Conservation (phyloP, 805 yeast genomes). For the Huiozyma naganishii region DNA sequence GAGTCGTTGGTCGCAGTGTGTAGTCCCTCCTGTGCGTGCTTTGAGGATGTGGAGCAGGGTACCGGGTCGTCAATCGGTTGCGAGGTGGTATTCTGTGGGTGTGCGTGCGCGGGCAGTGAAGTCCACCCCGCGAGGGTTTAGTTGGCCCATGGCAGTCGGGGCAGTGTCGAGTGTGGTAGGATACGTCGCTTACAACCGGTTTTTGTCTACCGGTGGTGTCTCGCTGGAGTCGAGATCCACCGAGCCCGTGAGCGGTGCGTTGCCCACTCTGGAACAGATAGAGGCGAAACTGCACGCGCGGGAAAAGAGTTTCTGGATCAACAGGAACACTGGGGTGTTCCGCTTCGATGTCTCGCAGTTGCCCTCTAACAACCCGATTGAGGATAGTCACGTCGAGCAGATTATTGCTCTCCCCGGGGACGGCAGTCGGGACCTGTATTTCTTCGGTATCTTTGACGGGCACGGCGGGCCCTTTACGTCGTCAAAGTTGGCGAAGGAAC, state of each 20-base stretch:
- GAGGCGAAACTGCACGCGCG: constrained; percentile 52
- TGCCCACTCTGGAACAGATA: constrained; percentile 61
- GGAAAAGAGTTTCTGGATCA: constrained; percentile 73
- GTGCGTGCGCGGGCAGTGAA: too few relatives aligned
- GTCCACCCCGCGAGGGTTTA: too few relatives aligned
- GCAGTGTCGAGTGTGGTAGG: too few relatives aligned
- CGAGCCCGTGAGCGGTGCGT: constrained; percentile 27
- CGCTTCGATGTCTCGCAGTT: constrained; percentile 86
- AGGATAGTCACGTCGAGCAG: constrained; percentile 84
- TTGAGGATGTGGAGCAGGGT: too few relatives aligned
- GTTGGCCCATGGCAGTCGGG: too few relatives aligned
- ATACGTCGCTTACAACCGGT: too few relatives aligned
- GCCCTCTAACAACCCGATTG: constrained; percentile 87
- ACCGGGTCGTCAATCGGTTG: too few relatives aligned
- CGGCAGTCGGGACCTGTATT: constrained; percentile 46
- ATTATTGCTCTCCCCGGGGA: constrained; percentile 55
- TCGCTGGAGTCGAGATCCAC: too few relatives aligned
- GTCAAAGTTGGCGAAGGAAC: constrained; percentile 67
- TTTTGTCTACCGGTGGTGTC: too few relatives aligned
- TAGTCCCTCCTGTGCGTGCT: too few relatives aligned
- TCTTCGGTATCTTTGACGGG: constrained; percentile 94
- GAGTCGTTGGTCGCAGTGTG: too few relatives aligned
- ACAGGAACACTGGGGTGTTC: constrained; percentile 76
- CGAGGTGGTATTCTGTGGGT: too few relatives aligned
- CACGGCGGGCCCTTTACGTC: constrained; percentile 96